These are phyloP conservation scores for Pyrenopolyporus hunteri DNA, from an alignment of 495 filamentous ascomycete genomes.

Conservation along the genomic window DNA sequence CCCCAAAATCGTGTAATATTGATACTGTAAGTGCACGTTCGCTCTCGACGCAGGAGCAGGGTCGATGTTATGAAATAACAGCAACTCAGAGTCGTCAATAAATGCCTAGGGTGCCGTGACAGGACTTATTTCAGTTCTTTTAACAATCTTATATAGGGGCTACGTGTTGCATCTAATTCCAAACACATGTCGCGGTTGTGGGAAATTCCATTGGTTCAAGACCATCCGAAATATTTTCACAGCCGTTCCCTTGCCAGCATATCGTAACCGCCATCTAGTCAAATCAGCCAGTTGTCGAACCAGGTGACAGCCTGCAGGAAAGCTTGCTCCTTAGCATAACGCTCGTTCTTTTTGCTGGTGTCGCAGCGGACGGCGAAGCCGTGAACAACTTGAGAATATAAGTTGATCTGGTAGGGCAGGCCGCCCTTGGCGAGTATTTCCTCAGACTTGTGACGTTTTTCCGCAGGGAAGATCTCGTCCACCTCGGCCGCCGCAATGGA, in stretches of 20 bases:
- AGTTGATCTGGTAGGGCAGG: slow-evolving; percentile 78
- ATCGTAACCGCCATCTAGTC: slow-evolving; percentile 27
- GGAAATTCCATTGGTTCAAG: too few species aligned
- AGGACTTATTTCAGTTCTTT: too few species aligned
- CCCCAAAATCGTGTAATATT: too few species aligned
- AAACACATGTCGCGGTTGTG: too few species aligned
- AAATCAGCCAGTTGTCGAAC: slow-evolving; percentile 65
- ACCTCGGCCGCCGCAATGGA: slow-evolving; percentile 81
- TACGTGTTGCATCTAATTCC: too few species aligned
- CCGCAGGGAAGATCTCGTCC: slow-evolving; percentile 77
- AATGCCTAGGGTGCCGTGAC: too few species aligned
- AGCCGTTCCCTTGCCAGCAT: background rate
- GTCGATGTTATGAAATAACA: too few species aligned
- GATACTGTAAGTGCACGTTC: too few species aligned
- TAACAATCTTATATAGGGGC: too few species aligned
- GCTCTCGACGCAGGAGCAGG: too few species aligned
- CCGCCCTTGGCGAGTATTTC: slow-evolving; percentile 62
- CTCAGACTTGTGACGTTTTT: slow-evolving; percentile 68
- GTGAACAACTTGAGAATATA: slow-evolving; percentile 77
- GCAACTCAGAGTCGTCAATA: too few species aligned
- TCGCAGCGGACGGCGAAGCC: slow-evolving; percentile 82
- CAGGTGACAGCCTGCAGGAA: slow-evolving; percentile 80
- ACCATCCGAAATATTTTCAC: slow-evolving; percentile 1
- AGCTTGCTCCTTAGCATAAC: slow-evolving; percentile 85
- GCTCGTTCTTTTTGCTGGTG: slow-evolving; percentile 61